Evolutionary conservation across 805 yeast species (phyloP).

Genomic region (Debaryomyces castellii): DNA sequence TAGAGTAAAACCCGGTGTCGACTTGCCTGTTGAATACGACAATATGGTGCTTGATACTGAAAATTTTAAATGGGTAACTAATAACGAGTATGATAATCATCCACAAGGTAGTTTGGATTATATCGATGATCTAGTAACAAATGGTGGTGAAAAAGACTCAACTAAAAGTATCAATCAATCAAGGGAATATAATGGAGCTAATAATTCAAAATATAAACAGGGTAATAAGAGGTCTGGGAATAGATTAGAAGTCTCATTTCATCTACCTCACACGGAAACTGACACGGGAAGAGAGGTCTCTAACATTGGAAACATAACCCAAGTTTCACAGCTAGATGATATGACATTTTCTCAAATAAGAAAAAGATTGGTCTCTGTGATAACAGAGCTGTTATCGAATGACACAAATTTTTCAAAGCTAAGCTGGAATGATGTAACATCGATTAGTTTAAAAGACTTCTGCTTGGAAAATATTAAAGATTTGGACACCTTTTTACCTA

Average conservation of each 20-base stretch:
- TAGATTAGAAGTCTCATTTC: slow-evolving; percentile 41
- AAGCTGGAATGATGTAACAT: slow-evolving; percentile 43
- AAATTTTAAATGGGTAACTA: slow-evolving; percentile 29
- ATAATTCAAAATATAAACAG: background rate
- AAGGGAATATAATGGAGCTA: background rate
- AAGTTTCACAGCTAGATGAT: slow-evolving; percentile 41
- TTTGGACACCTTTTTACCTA: slow-evolving; percentile 45
- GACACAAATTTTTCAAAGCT: slow-evolving; percentile 29
- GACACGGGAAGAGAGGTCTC: slow-evolving; percentile 10
- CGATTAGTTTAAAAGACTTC: slow-evolving; percentile 33
- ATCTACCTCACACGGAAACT: slow-evolving; percentile 27
- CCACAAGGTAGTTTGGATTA: slow-evolving; percentile 31
- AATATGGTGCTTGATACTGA: slow-evolving; percentile 32
- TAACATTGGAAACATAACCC: slow-evolving; percentile 46
- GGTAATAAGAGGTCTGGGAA: slow-evolving; percentile 7
- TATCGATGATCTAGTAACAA: slow-evolving; percentile 34
- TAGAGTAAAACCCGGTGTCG: slow-evolving; percentile 32
- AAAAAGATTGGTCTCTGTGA: slow-evolving; percentile 41
- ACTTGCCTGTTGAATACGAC: slow-evolving; percentile 34
- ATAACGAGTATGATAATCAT: slow-evolving; percentile 15
- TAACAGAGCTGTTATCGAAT: slow-evolving; percentile 41
- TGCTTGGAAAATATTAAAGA: slow-evolving; percentile 43
- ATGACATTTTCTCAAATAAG: slow-evolving; percentile 50
- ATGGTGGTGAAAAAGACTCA: slow-evolving; percentile 7
- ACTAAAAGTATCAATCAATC: background rate